Evolutionary conservation across 2,329 filamentous ascomycete species (phyloP).

Genomic region (Fusarium graminum): DNA sequence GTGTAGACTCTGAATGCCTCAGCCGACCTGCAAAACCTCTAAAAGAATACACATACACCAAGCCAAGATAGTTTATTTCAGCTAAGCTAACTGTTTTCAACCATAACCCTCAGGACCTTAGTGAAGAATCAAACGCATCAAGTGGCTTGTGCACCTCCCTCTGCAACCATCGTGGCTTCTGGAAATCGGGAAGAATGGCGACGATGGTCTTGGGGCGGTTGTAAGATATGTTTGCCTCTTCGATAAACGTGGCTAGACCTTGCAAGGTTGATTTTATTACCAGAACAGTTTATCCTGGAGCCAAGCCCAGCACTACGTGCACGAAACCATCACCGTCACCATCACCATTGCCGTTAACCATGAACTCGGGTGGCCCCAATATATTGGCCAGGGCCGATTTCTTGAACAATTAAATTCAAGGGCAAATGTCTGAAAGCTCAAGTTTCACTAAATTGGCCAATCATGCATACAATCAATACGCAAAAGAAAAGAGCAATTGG

Average conservation of each 20-base stretch:
- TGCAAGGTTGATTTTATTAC: conserved; percentile 20
- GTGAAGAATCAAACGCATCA: conserved; percentile 62
- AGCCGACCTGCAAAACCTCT: not conserved
- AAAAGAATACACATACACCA: not conserved
- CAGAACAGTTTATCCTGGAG: not conserved
- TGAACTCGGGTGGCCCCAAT: not conserved
- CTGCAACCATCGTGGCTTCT: conserved; percentile 41
- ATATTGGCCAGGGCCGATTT: too few species aligned
- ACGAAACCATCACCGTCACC: conserved; percentile 33
- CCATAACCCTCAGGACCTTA: conserved; percentile 23
- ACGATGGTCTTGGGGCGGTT: conserved; percentile 14
- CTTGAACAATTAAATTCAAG: too few species aligned
- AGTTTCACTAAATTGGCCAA: too few species aligned
- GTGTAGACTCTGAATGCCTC: not conserved
- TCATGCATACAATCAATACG: too few species aligned
- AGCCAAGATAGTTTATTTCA: conserved; percentile 7
- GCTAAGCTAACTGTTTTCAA: conserved; percentile 11
- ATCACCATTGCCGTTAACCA: not conserved
- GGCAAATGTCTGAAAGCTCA: too few species aligned
- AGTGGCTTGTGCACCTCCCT: conserved; percentile 54
- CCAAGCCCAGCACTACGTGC: conserved; percentile 15
- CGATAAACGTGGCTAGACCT: conserved; percentile 26
- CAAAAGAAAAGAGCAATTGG: too few species aligned
- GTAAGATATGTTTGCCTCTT: conserved; percentile 9
- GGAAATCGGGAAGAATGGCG: conserved; percentile 44